Evolutionary conservation across 345 rosid genomes (phyloP).

Genomic region (Ceriops decandra): DNA sequence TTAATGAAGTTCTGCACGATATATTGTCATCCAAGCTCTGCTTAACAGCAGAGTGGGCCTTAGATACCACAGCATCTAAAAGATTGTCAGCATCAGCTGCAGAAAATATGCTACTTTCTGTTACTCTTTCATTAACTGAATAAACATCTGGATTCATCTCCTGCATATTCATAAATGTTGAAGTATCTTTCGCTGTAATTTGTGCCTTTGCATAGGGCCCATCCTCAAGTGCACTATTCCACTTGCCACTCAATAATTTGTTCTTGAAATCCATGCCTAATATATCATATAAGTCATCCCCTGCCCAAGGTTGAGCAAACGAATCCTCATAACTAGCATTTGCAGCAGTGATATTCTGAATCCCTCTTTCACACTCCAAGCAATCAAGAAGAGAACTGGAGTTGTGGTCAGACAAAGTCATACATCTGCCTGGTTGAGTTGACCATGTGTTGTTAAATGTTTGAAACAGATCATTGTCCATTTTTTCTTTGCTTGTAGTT

Average conservation of each 20-base stretch:
- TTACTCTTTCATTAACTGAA: conserved; percentile 36
- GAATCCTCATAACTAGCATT: conserved; percentile 29
- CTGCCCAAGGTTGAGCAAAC: conserved; percentile 38
- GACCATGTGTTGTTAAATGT: conserved; percentile 19
- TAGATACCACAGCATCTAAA: conserved; percentile 89
- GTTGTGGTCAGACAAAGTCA: conserved; percentile 22
- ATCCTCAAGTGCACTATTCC: conserved; percentile 26
- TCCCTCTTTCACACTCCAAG: conserved; percentile 28
- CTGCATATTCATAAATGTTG: conserved; percentile 28
- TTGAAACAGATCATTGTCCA: conserved; percentile 31
- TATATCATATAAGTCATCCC: conserved; percentile 77
- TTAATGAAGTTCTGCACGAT: conserved; percentile 68
- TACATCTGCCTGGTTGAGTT: conserved; percentile 18
- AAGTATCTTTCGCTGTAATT: conserved; percentile 33
- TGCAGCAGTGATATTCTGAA: conserved; percentile 18
- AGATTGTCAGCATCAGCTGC: conserved; percentile 57
- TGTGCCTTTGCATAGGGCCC: conserved; percentile 30
- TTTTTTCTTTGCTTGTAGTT: conserved; percentile 25
- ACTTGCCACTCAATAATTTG: conserved; percentile 40
- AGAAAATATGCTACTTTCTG: conserved; percentile 29
- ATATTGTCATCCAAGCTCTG: conserved; percentile 67
- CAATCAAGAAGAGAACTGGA: conserved; percentile 18
- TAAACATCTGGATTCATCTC: conserved; percentile 38
- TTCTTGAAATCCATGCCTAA: conserved; percentile 72
- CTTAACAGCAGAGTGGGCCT: conserved; percentile 48